phyloP scores from a whole-genome alignment of 2,329 filamentous ascomycete species.

The Beauveria asiatica region DNA sequence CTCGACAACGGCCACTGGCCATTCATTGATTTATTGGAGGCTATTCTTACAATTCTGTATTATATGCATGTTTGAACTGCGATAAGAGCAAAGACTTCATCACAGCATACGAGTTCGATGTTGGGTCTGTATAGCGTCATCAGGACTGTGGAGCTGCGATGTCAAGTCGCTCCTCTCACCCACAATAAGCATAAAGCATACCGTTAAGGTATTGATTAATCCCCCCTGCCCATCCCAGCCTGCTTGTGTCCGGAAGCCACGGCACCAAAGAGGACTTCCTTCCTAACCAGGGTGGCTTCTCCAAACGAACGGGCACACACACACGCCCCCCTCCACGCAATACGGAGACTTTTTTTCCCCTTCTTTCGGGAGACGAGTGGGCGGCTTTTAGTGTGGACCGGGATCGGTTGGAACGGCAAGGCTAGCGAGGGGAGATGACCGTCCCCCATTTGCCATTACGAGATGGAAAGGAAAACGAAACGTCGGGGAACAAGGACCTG shows the following conservation, averaged over 20 bases:
- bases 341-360: neutral
- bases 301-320: neutral
- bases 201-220: neutral
- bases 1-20: too few relatives aligned
- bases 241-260: conserved; percentile 2
- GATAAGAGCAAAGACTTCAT: too few relatives aligned
- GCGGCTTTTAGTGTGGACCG: neutral
- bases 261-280: neutral
- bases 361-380: neutral
- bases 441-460: neutral
- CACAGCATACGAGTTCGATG: too few relatives aligned
- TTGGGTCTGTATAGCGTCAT: neutral
- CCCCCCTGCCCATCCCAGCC: neutral
- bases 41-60: too few relatives aligned
- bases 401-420: conserved; percentile 11
- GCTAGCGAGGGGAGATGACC: conserved; percentile 9
- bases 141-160: neutral
- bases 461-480: neutral
- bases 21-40: too few relatives aligned
- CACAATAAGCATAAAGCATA: conserved; percentile 11
- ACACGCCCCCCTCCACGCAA: neutral
- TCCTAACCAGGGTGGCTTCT: neutral
- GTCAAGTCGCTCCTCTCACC: neutral
- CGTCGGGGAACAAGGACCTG: neutral
- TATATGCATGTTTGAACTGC: too few relatives aligned